A percentile compares a stretch with the other conserved stretches of the same genome.
These are phyloP conservation scores for Microbotryomycetes sp. DNA, from an alignment of 1,284 basidiomycete species.

Conservation along the genomic window DNA sequence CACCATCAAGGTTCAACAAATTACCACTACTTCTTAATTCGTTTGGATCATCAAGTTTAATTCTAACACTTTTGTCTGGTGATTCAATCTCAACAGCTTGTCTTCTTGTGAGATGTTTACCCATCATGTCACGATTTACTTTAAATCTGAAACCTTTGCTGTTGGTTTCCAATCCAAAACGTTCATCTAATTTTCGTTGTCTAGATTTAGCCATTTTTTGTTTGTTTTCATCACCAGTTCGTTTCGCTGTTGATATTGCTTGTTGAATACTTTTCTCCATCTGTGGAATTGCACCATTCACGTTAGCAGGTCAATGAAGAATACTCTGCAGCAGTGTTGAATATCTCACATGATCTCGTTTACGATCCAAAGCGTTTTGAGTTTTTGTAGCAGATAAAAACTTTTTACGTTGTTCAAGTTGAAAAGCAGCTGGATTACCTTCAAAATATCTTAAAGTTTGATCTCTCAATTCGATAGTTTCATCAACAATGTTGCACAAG, in stretches of 20 bases:
- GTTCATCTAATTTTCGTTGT: slow-evolving; percentile 58
- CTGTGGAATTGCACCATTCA: slow-evolving; percentile 8
- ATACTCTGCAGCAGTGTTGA: not conserved
- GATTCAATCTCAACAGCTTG: slow-evolving; percentile 52
- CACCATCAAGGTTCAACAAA: slow-evolving; percentile 51
- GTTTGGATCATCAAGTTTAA: slow-evolving; percentile 51
- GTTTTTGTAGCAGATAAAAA: slow-evolving; percentile 50
- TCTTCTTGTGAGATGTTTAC: slow-evolving; percentile 49
- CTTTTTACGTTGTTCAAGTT: slow-evolving; percentile 52
- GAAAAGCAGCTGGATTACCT: slow-evolving; percentile 51
- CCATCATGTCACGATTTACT: slow-evolving; percentile 55
- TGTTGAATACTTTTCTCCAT: slow-evolving; percentile 49
- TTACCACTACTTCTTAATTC: slow-evolving; percentile 52
- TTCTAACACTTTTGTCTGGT: slow-evolving; percentile 49
- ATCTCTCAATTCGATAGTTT: slow-evolving; percentile 59
- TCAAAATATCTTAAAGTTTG: slow-evolving; percentile 56
- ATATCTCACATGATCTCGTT: slow-evolving; percentile 47
- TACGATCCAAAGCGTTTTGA: slow-evolving; percentile 55
- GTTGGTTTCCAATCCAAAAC: slow-evolving; percentile 53
- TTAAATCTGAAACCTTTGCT: slow-evolving; percentile 55
- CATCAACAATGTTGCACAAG: slow-evolving; percentile 58
- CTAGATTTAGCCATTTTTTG: slow-evolving; percentile 54
- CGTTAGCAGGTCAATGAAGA: not conserved
- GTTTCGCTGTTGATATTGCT: slow-evolving; percentile 52
- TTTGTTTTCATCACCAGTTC: slow-evolving; percentile 59